Base-by-base conservation (phyloP, 495 filamentous ascomycete species). In the Aspergillus bridgeri region DNA sequence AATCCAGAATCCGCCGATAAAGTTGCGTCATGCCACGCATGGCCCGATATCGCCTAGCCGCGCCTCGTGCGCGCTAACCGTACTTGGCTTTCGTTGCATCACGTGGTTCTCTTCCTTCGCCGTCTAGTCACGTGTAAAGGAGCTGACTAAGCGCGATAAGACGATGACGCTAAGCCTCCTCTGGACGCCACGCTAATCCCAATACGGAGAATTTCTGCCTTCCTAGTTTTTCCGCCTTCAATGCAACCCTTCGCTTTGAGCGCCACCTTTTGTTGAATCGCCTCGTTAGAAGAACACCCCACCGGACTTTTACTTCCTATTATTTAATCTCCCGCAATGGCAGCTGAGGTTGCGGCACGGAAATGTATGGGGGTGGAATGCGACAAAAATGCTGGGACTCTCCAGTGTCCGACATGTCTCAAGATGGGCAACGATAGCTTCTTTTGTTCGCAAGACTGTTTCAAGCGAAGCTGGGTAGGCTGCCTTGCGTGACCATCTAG, bases 361-460 rank as follows among this genome's bases (percentile, higher is more conserved):
- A 91, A 88, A 72, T 98, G 94, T 67, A 75, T 84, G 23, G 90
- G 94, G 11, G 77, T 80, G 42, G 89, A 91, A 64, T 98, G 94
- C 76, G 71, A 79, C 6, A 96, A 97, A 58, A 85, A 91, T 58
- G 90, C 91, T 44, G 86, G 90, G 33, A 77, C 85, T 22, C 75
- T 98, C 13, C 92, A 98, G 69, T 98, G 94, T 77, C 94, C 94
- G 23, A 97, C 89, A 48, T 98, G 94, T 65, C 79, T 96, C 58
- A 96, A 92, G 72, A 72, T 89, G 51, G 92, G 89, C 49, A 92
- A 89, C 65, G 90, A 93, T 68, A 94, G 90, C 75, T 96, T 84
- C 72, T 98, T 98, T 79, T 98, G 94, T 78, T 91, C 91, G 11
- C 95, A 98, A 69, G 95, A 98, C 65, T 98, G 94, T 81, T 98